Percentiles rank a stretch among this genome's conserved stretches.
These are phyloP conservation scores for Scedosporium minutisporum DNA, from an alignment of 2,329 filamentous ascomycete species.

Conservation along the genomic window DNA sequence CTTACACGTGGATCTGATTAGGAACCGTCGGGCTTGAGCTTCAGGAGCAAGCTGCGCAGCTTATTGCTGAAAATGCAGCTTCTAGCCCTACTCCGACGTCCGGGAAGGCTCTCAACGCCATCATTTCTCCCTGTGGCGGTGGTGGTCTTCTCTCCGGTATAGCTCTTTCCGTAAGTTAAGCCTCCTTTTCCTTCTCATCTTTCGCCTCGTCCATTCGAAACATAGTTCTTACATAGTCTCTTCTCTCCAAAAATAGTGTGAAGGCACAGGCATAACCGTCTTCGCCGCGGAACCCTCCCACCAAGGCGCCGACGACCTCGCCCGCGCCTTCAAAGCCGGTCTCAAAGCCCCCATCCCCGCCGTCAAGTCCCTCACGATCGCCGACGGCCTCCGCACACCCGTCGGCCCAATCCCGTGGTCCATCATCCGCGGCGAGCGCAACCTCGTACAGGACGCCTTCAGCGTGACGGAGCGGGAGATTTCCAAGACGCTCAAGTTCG, in stretches of 20 bases:
- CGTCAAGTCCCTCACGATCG: constrained; percentile 73
- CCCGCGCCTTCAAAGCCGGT: constrained; percentile 57
- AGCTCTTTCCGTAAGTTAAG: constrained; percentile 40
- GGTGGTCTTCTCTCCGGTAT: constrained; percentile 81
- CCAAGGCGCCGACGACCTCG: constrained; percentile 75
- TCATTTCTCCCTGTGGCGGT: constrained; percentile 78
- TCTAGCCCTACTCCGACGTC: constrained; percentile 7
- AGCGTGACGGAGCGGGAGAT: constrained; percentile 78
- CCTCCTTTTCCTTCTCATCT: too few relatives aligned
- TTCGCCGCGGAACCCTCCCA: constrained; percentile 82
- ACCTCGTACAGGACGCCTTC: constrained; percentile 61
- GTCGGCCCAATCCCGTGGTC: constrained; percentile 68
- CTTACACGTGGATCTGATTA: background rate
- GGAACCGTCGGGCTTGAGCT: constrained; percentile 56
- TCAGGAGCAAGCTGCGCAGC: constrained; percentile 56
- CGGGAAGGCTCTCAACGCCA: constrained; percentile 46
- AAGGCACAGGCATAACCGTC: constrained; percentile 61
- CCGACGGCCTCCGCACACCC: constrained; percentile 79
- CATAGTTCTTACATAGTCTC: background rate
- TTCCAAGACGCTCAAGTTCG: constrained; percentile 61
- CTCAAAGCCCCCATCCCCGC: constrained; percentile 43
- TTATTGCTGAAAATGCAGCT: constrained; percentile 26
- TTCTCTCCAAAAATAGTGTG: constrained; percentile 31
- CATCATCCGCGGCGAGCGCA: constrained; percentile 56
- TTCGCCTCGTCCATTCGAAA: background rate